Evolutionary conservation across 495 filamentous ascomycete genomes (phyloP).

Genomic region (Astrocystis sublimbata): DNA sequence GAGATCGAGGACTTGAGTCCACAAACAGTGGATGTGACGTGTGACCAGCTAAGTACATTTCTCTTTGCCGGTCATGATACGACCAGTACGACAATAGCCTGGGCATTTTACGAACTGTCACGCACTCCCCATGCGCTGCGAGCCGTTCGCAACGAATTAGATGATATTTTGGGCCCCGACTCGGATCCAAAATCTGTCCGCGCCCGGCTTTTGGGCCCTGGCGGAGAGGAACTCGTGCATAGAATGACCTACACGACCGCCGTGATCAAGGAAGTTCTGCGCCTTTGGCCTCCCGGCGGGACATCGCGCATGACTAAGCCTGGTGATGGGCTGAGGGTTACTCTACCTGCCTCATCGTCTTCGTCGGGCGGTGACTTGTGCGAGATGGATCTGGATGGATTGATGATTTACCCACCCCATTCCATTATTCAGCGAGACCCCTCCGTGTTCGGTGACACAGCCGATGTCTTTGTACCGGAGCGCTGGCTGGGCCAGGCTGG

Average conservation of each 20-base stretch:
- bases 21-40: not conserved
- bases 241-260: slow-evolving; percentile 38
- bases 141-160: slow-evolving; percentile 39
- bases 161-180: slow-evolving; percentile 21
- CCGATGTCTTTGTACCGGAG: slow-evolving; percentile 54
- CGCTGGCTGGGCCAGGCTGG: slow-evolving; percentile 49
- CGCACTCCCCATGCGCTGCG: slow-evolving; percentile 35
- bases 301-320: slow-evolving; percentile 22
- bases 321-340: slow-evolving; percentile 27
- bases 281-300: slow-evolving; percentile 35
- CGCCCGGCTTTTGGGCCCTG: not conserved
- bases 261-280: slow-evolving; percentile 46
- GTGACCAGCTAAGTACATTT: slow-evolving; percentile 27
- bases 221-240: slow-evolving; percentile 41
- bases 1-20: not conserved
- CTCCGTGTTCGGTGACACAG: slow-evolving; percentile 49
- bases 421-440: slow-evolving; percentile 55
- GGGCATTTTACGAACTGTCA: slow-evolving; percentile 38
- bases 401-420: slow-evolving; percentile 48
- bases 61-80: slow-evolving; percentile 41
- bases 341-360: too few relatives aligned
- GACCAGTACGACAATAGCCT: slow-evolving; percentile 26
- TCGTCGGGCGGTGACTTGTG: slow-evolving; percentile 54
- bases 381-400: slow-evolving; percentile 48
- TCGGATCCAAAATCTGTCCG: slow-evolving; percentile 15